These are phyloP conservation scores for Coemansia sp. DNA, from an alignment of 192 early-diverging fungal species.

Conservation along the genomic window DNA sequence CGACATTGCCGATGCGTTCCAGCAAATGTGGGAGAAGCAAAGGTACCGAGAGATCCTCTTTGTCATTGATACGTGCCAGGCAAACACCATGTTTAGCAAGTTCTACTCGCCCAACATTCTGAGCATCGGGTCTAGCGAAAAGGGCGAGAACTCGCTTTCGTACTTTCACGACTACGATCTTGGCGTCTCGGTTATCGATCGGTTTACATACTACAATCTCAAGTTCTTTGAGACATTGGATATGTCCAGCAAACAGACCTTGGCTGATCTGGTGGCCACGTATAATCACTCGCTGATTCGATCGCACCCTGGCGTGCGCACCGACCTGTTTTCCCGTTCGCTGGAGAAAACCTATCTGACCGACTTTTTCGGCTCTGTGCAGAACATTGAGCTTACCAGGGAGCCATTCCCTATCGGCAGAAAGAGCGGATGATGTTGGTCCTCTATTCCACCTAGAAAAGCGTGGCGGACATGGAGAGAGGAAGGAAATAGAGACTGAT, in stretches of 20 bases:
- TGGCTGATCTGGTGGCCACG: constrained; percentile 77
- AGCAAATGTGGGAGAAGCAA: constrained; percentile 97
- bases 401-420: constrained; percentile 46
- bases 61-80: constrained; percentile 99
- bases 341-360: constrained; percentile 76
- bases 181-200: constrained; percentile 96
- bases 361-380: constrained; percentile 97
- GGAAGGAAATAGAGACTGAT: too few species aligned
- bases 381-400: constrained; percentile 81
- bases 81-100: constrained; percentile 93
- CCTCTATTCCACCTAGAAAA: not conserved
- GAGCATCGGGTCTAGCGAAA: constrained; percentile 82
- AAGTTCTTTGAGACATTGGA: constrained; percentile 89
- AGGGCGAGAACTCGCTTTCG: constrained; percentile 93
- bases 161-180: constrained; percentile 78
- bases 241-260: constrained; percentile 72
- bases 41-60: constrained; percentile 98
- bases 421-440: not conserved
- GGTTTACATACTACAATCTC: constrained; percentile 95
- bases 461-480: too few species aligned
- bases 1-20: constrained; percentile 95
- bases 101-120: constrained; percentile 94
- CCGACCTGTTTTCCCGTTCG: constrained; percentile 78
- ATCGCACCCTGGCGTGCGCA: constrained; percentile 84
- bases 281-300: constrained; percentile 75